phyloP scores from a whole-genome alignment of 2,329 filamentous ascomycete genomes.

The Chaetothyriales sp. region DNA sequence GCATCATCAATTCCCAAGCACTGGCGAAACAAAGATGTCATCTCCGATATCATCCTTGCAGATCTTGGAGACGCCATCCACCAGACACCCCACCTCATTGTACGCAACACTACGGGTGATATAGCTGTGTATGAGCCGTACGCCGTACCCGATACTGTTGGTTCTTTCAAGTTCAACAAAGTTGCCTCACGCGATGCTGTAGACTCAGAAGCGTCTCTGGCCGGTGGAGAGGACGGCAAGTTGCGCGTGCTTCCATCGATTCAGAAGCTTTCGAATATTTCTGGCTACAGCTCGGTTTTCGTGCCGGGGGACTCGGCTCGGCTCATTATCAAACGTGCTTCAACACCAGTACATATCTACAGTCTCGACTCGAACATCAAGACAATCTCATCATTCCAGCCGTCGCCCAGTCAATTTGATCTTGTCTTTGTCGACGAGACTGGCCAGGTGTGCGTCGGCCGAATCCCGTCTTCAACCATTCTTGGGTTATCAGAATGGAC shows the following conservation, averaged over 20 bases:
- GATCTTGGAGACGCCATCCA: conserved; percentile 65
- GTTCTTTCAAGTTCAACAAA: conserved; percentile 60
- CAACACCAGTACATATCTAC: conserved; percentile 61
- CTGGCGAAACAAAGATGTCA: conserved; percentile 54
- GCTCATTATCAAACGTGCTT: conserved; percentile 70
- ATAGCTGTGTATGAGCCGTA: conserved; percentile 79
- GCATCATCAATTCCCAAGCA: conserved; percentile 48
- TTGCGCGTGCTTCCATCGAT: conserved; percentile 26
- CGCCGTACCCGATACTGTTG: conserved; percentile 18
- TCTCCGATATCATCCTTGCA: conserved; percentile 70
- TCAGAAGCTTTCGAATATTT: conserved; percentile 38
- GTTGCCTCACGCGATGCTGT: conserved; percentile 45
- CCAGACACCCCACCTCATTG: conserved; percentile 64
- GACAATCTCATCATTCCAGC: conserved; percentile 56
- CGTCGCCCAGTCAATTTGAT: not conserved
- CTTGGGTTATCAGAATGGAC: conserved; percentile 65
- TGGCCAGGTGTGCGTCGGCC: conserved; percentile 30
- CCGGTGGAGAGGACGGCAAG: conserved; percentile 35
- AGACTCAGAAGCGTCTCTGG: conserved; percentile 30
- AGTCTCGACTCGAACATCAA: conserved; percentile 47
- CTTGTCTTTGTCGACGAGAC: conserved; percentile 56
- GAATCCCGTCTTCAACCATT: conserved; percentile 53
- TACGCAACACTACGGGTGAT: conserved; percentile 68
- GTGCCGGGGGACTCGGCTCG: conserved; percentile 66
- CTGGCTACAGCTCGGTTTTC: conserved; percentile 69